Conservation (phyloP, 1,284 basidiomycete species). For the Sanghuangporus baumii region DNA sequence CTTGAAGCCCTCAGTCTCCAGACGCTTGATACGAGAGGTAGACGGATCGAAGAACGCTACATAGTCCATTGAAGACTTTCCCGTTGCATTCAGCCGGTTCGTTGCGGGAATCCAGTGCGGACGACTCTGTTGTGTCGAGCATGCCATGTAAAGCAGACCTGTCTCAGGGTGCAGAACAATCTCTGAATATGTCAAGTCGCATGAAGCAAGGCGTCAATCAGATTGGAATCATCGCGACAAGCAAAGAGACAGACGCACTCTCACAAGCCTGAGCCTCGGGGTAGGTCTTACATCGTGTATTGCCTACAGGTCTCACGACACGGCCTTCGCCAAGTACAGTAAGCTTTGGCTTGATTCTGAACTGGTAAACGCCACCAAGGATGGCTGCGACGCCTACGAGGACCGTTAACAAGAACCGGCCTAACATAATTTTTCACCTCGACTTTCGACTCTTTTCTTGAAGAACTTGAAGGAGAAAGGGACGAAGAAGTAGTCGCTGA, state of each 20-base stretch:
- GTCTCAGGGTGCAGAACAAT: conserved; percentile 48
- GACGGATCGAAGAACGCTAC: conserved; percentile 56
- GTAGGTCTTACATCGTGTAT: conserved; percentile 41
- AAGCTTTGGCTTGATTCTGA: conserved; percentile 38
- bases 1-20: conserved; percentile 38
- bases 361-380: conserved; percentile 33
- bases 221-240: neutral
- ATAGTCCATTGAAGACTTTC: conserved; percentile 44
- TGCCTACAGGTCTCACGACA: conserved; percentile 37
- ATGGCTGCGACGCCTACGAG: conserved; percentile 13
- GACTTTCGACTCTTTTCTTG: neutral
- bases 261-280: conserved; percentile 60
- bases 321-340: conserved; percentile 38
- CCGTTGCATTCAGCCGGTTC: conserved; percentile 39
- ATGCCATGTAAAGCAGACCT: conserved; percentile 65
- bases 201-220: neutral
- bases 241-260: conserved; percentile 35
- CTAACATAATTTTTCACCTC: neutral
- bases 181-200: conserved; percentile 33
- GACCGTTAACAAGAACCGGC: conserved; percentile 3
- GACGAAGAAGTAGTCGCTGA: neutral
- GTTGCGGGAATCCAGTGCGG: conserved; percentile 51
- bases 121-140: conserved; percentile 50
- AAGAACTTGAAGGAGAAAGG: neutral
- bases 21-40: conserved; percentile 40